Base-by-base conservation (phyloP, 148 eudicot species). In the Diospyros kaki region DNA sequence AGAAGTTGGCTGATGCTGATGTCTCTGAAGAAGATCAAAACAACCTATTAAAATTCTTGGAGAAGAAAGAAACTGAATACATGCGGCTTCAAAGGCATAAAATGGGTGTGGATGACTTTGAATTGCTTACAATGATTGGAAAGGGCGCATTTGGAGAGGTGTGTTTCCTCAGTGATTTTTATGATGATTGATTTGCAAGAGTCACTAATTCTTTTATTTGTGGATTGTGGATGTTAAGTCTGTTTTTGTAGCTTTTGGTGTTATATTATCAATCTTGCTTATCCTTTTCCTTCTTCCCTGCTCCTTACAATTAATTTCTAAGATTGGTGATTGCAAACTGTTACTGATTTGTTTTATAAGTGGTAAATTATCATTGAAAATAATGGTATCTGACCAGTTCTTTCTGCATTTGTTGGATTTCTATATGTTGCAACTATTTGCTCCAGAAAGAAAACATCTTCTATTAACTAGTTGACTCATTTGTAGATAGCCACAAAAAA, bases 111-210 rank as follows among this genome's bases (percentile, higher is more conserved):
- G 98, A 91, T 82, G 98, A 94, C 79, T 94, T 94, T 82, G 98
- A 94, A 83, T 79, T 94, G 44, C 82, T 94, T 76, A 94, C 98
- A 13, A 94, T 94, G 98, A 94, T 94, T 64, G 98, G 98, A 71
- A 94, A 94, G 79, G 98, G 97, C 72, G 98, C 98, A 75, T 94
- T 94, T 85, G 98, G 98, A 28, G 98, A 94, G 98, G 98, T 94
- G 88, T 78, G 76, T 73, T 61, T 69, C 61, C 61, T 65, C 58
- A 50, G 14, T n/a, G 11, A 10, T 14, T 60, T 51, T 9, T n/a
- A 45, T 71, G 58, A 69, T 55, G 18, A 42, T 42, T 38, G 52
- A 4, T 48, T 48, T 48, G 1, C 52, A 4, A 4, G 8, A 48
- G 52, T 48, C 6, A 48, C 52, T 48, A 48, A 48, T 4, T 48